Conservation (phyloP, 345 rosid species). For the Angophora floribunda region DNA sequence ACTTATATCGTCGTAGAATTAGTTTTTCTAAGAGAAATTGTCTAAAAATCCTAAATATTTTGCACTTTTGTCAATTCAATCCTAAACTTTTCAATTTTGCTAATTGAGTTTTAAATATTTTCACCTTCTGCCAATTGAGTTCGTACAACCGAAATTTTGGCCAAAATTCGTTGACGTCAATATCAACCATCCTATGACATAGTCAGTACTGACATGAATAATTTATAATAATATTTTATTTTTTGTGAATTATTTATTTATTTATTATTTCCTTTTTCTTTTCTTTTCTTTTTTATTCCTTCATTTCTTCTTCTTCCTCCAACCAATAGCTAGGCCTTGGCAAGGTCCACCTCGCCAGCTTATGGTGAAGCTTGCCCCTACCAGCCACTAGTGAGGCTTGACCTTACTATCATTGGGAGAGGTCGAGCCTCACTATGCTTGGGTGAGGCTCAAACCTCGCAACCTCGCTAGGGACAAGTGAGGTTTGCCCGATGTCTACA, state of each 20-base stretch:
- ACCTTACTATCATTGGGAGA: not conserved
- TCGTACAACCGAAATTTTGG: too few species aligned
- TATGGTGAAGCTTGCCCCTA: not conserved
- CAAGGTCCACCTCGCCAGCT: not conserved
- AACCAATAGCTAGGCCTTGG: rapidly evolving
- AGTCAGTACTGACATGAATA: too few species aligned
- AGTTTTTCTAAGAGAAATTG: too few species aligned
- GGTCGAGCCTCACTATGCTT: not conserved
- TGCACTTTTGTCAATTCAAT: too few species aligned
- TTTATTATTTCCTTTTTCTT: too few species aligned
- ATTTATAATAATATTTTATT: too few species aligned
- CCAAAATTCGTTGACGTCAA: too few species aligned
- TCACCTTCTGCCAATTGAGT: too few species aligned
- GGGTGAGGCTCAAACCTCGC: not conserved
- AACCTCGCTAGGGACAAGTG: not conserved
- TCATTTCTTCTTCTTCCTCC: not conserved
- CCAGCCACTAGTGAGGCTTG: not conserved
- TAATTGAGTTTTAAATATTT: rapidly evolving
- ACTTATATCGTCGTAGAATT: not conserved
- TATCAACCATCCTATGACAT: rapidly evolving
- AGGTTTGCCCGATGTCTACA: rapidly evolving
- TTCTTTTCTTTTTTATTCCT: not conserved
- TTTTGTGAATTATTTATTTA: too few species aligned
- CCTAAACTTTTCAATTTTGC: too few species aligned
- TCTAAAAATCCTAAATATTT: too few species aligned